Conservation (phyloP, 2,329 filamentous ascomycete species). For the Thielaviopsis ethacetica region DNA sequence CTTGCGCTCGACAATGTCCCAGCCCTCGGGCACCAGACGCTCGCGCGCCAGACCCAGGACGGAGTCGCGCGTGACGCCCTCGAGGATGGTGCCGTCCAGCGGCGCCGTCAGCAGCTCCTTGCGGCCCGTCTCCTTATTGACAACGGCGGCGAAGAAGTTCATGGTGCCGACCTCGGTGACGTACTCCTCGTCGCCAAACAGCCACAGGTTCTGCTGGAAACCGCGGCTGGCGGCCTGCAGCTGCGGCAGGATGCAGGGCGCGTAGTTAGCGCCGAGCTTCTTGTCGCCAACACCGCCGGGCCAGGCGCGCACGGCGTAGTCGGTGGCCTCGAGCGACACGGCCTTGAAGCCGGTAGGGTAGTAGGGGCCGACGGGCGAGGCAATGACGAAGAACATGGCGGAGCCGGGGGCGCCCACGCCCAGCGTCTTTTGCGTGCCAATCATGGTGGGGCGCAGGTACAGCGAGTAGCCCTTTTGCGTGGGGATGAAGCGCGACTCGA, state of each 20-base stretch:
- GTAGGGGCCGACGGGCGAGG: conserved; percentile 91
- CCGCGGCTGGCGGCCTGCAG: conserved; percentile 78
- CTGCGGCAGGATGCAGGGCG: conserved; percentile 96
- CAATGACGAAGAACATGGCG: conserved; percentile 86
- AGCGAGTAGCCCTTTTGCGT: conserved; percentile 76
- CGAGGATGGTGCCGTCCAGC: conserved; percentile 88
- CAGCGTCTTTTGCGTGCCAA: conserved; percentile 87
- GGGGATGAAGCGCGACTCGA: conserved; percentile 85
- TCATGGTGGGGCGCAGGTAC: conserved; percentile 91
- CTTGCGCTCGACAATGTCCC: conserved; percentile 77
- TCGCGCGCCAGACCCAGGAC: conserved; percentile 76
- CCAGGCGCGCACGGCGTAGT: conserved; percentile 95
- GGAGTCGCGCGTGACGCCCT: conserved; percentile 86
- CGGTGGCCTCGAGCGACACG: conserved; percentile 83
- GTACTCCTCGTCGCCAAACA: conserved; percentile 90
- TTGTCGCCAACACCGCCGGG: conserved; percentile 94
- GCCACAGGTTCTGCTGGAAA: conserved; percentile 96
- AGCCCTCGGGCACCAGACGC: conserved; percentile 67
- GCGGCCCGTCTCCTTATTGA: conserved; percentile 72
- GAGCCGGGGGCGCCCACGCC: conserved; percentile 85
- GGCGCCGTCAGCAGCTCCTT: conserved; percentile 92
- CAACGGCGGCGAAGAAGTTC: conserved; percentile 87
- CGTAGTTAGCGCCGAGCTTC: conserved; percentile 98
- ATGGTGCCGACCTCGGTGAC: conserved; percentile 97
- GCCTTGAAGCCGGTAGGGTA: conserved; percentile 98